Conservation (phyloP, 2,329 filamentous ascomycete species). For the Neonectria hederae region DNA sequence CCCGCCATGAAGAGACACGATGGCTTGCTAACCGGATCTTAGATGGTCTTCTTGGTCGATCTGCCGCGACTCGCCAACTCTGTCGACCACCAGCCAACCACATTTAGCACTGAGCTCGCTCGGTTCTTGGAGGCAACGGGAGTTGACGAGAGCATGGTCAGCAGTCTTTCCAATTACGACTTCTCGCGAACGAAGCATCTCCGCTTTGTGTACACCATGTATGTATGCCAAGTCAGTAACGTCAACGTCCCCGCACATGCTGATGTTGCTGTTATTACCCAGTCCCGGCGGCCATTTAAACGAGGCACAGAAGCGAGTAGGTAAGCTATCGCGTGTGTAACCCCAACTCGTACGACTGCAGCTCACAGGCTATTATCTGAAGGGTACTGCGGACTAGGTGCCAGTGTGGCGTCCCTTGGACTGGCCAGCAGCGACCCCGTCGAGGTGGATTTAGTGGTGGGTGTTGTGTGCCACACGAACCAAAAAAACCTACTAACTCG, state of each 20-base stretch:
- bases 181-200: conserved; percentile 77
- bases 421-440: conserved; percentile 64
- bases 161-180: conserved; percentile 81
- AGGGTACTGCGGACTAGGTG: conserved; percentile 80
- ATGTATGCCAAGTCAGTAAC: conserved; percentile 62
- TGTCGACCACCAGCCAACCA: conserved; percentile 45
- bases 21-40: conserved; percentile 36
- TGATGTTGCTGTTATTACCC: conserved; percentile 28
- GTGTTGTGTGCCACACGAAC: conserved; percentile 42
- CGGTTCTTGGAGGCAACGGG: conserved; percentile 76
- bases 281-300: conserved; percentile 50
- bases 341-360: conserved; percentile 24
- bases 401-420: conserved; percentile 71
- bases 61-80: conserved; percentile 69
- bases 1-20: conserved; percentile 15
- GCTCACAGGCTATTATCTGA: conserved; percentile 32
- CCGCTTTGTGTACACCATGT: conserved; percentile 89
- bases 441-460: conserved; percentile 77
- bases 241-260: conserved; percentile 11
- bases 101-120: conserved; percentile 75
- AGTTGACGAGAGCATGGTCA: conserved; percentile 70
- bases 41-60: conserved; percentile 92
- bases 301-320: conserved; percentile 42
- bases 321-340: conserved; percentile 39
- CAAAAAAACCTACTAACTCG: conserved; percentile 31